Conservation (phyloP, 2,329 filamentous ascomycete species). For the Paecilomyces variotii region DNA sequence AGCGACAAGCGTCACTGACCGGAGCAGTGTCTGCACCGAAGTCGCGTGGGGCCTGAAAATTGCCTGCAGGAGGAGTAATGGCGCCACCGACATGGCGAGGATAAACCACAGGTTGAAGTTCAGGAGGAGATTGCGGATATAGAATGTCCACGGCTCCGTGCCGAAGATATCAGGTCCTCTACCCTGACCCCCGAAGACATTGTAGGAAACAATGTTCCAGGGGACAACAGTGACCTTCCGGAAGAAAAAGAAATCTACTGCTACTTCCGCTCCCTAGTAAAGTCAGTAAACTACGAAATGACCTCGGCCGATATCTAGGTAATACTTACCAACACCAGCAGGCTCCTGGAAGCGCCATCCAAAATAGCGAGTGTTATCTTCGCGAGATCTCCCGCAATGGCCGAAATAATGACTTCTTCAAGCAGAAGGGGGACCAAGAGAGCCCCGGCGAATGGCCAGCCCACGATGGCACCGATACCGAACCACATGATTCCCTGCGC, state of each 20-base stretch:
- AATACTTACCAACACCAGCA: constrained; percentile 59
- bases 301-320: neutral
- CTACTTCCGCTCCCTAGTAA: constrained; percentile 56
- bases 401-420: constrained; percentile 60
- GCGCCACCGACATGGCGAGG: constrained; percentile 65
- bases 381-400: constrained; percentile 49
- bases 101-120: constrained; percentile 97
- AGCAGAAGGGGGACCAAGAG: constrained; percentile 71
- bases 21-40: constrained; percentile 61
- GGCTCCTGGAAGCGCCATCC: constrained; percentile 58
- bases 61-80: constrained; percentile 68
- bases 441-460: constrained; percentile 90
- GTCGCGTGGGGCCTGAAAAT: constrained; percentile 52
- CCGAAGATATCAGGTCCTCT: constrained; percentile 87
- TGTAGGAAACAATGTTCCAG: constrained; percentile 93
- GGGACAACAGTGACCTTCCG: constrained; percentile 67
- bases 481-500: constrained; percentile 86
- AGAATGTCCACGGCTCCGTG: constrained; percentile 95
- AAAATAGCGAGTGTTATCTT: constrained; percentile 54
- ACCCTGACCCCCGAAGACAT: constrained; percentile 73
- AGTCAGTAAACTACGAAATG: constrained; percentile 16
- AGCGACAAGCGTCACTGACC: constrained; percentile 66
- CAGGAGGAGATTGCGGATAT: constrained; percentile 78
- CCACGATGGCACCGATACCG: constrained; percentile 72
- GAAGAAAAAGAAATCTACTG: constrained; percentile 78